Conservation (phyloP, 805 yeast species). For the Candida maesae region DNA sequence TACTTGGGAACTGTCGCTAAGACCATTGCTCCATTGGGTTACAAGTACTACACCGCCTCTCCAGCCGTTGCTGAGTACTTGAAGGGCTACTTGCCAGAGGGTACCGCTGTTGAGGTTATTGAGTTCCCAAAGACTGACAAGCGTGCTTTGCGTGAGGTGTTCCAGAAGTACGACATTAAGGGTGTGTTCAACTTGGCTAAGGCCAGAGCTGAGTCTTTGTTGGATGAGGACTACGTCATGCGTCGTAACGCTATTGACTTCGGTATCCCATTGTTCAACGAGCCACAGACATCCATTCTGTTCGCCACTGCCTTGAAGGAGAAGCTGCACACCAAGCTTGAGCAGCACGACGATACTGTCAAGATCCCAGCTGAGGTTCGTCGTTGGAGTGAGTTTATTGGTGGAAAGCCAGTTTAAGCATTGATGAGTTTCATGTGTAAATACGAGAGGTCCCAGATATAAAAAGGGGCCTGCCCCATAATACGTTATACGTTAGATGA, state of each 20-base stretch:
- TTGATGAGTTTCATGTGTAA: neutral
- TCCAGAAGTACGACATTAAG: constrained; percentile 78
- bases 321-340: constrained; percentile 55
- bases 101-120: constrained; percentile 49
- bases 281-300: constrained; percentile 86
- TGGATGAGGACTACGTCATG: constrained; percentile 94
- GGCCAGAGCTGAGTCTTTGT: constrained; percentile 78
- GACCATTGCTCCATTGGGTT: constrained; percentile 69
- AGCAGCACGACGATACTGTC: constrained; percentile 46
- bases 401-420: constrained; percentile 74
- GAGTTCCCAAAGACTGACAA: constrained; percentile 93
- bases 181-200: constrained; percentile 91
- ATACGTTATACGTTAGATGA: neutral
- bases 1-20: constrained; percentile 71
- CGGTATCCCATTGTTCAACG: constrained; percentile 93
- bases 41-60: constrained; percentile 76
- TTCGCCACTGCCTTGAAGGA: constrained; percentile 79
- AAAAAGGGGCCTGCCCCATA: no score
- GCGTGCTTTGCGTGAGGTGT: constrained; percentile 88
- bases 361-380: constrained; percentile 79
- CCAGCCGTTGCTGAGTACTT: constrained; percentile 70
- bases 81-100: constrained; percentile 38
- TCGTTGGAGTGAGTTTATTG: constrained; percentile 97
- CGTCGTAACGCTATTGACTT: constrained; percentile 99
- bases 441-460: neutral